Percentiles rank a stretch among this genome's conserved stretches.
Evolutionary conservation across 441 rosid species (phyloP).

Genomic region (Mallotus repandus): DNA sequence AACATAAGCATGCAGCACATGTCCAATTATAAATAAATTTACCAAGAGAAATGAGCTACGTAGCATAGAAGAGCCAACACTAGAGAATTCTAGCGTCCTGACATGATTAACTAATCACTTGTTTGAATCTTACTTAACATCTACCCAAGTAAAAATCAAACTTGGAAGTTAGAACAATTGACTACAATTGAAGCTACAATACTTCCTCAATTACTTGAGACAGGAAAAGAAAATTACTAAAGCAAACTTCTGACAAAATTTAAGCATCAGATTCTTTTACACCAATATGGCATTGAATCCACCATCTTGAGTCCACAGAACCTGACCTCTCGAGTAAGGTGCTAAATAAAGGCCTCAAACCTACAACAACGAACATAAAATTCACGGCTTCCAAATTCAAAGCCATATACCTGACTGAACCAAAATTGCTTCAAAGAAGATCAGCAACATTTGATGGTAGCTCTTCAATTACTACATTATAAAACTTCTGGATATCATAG

Average conservation of each 20-base stretch:
- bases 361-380: constrained; percentile 3
- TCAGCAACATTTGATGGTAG: constrained; percentile 72
- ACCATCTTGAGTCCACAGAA: constrained; percentile 13
- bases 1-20: neutral
- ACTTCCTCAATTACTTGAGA: neutral
- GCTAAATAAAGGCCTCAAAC: constrained; percentile 5
- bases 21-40: neutral
- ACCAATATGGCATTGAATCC: constrained; percentile 11
- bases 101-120: constrained; percentile 11
- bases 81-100: neutral
- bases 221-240: neutral
- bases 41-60: constrained; percentile 1
- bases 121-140: constrained; percentile 19
- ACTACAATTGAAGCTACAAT: constrained; percentile 20
- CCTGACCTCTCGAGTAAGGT: neutral
- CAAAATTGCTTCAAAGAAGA: constrained; percentile 49
- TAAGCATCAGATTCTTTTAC: constrained; percentile 14
- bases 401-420: constrained; percentile 20
- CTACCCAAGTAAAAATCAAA: neutral
- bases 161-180: constrained; percentile 9
- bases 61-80: neutral
- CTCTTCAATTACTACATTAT: constrained; percentile 65
- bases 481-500: constrained; percentile 76
- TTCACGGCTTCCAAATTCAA: constrained; percentile 7
- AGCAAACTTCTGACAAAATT: constrained; percentile 18